Conservation (phyloP, 2,329 filamentous ascomycete species). For the Colletotrichum sp. region DNA sequence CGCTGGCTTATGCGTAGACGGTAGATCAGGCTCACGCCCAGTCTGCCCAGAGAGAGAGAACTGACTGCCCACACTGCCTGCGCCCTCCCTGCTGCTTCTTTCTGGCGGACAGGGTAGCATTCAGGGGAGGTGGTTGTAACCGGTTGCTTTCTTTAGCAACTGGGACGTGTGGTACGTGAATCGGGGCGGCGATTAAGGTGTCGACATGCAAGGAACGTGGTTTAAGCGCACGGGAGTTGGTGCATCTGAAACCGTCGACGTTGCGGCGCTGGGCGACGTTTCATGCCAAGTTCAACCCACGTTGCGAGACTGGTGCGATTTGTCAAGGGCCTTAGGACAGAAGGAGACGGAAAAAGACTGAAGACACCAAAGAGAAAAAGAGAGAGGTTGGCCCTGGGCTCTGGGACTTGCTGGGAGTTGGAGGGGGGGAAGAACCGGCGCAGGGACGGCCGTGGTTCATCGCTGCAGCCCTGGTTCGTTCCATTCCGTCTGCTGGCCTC, state of each 20-base stretch:
- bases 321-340: neutral
- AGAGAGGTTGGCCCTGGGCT: neutral
- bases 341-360: neutral
- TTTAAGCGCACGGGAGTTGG: slow-evolving; percentile 18
- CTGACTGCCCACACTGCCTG: neutral
- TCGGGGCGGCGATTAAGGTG: slow-evolving; percentile 16
- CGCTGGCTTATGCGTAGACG: slow-evolving; percentile 15
- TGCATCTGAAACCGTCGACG: slow-evolving; percentile 22
- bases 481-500: neutral
- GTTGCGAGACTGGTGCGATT: slow-evolving; percentile 16
- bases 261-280: slow-evolving; percentile 22
- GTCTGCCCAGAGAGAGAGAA: neutral
- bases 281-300: slow-evolving; percentile 17
- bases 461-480: slow-evolving; percentile 2
- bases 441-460: slow-evolving; percentile 12
- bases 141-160: slow-evolving; percentile 19
- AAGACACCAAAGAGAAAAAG: neutral
- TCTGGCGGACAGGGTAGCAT: neutral
- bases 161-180: slow-evolving; percentile 13
- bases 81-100: neutral
- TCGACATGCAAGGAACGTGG: slow-evolving; percentile 21
- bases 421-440: neutral
- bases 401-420: neutral
- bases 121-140: slow-evolving; percentile 14
- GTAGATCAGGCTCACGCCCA: slow-evolving; percentile 11